A percentile compares a stretch with the other conserved stretches of the same genome.
Evolutionary conservation across 2,329 filamentous ascomycete species (phyloP).

Genomic region (Fusarium sp.): DNA sequence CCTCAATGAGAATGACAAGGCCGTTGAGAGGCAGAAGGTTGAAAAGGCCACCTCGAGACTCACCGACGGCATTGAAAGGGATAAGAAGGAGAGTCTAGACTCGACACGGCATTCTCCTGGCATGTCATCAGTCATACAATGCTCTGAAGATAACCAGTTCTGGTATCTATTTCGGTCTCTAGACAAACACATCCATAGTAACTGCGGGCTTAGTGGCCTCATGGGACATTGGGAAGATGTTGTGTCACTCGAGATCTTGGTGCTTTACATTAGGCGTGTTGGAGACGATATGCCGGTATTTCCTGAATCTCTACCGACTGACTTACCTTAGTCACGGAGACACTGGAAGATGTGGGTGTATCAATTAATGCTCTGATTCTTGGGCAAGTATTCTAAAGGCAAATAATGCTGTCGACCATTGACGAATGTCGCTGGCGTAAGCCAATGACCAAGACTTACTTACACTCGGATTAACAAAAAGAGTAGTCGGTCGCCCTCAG

Average conservation of each 20-base stretch:
- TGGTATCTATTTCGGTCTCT: neutral
- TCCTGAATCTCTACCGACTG: neutral
- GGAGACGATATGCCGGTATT: neutral
- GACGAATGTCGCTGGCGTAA: neutral
- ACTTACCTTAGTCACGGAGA: neutral
- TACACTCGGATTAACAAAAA: neutral
- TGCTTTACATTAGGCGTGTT: neutral
- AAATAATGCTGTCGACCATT: neutral
- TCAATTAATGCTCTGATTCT: neutral
- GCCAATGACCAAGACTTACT: neutral
- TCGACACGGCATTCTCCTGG: slow-evolving; percentile 25
- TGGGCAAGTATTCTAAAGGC: neutral
- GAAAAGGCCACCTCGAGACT: neutral
- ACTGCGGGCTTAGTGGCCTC: neutral
- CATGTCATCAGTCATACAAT: neutral
- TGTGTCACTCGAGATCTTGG: neutral
- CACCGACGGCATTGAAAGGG: slow-evolving; percentile 16
- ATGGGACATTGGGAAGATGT: neutral
- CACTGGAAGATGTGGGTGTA: neutral
- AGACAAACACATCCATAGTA: neutral
- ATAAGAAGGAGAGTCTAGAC: slow-evolving; percentile 21
- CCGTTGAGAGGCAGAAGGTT: neutral
- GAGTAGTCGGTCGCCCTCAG: neutral
- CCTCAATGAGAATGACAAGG: neutral
- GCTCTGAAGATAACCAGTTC: neutral